Base-by-base conservation (phyloP, 108 stramenopile species). In the Pseudonitzschia multistriata region DNA sequence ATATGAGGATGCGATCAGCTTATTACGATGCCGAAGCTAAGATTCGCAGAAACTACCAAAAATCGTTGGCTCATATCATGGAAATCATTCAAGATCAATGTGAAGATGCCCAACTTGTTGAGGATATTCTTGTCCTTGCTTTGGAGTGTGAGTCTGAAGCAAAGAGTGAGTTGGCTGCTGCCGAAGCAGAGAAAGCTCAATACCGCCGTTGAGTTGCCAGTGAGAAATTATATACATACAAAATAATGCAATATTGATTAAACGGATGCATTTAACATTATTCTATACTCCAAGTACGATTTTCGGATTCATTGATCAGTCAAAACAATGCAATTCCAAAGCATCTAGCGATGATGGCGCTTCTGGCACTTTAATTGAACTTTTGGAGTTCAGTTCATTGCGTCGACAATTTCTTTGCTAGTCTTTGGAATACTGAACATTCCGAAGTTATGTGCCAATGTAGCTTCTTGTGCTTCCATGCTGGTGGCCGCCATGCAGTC, bases 1-100 rank as follows among this genome's bases (percentile, higher is more conserved):
- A 87, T 63, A 55, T 91, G 53, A 81, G 84, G 53, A 91, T 87
- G 76, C 81, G 85, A 29, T 81, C 85, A 60, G 83, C 80, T 13
- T 79, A 80, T 19, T 91, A 91, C 60, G 69, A 85, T 52, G 81
- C 85, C 28, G 86, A 91, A 68, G 89, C 87, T 5, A 80, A 87
- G 47, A 79, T 81, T 45, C 75, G 85, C 13, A 53, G 82, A 30
- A 70, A 79, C 48, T 86, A 90, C 55, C 81, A 84, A 55, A 85
- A 87, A 54, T 74, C 80, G 31, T 79, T 86, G 85, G 78, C 72
- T 3, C 40, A 81, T 14, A 85, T 90, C 55, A 85, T 85, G 49
- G 83, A 81, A 30, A 76, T 78, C 52, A 77, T 90, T 42, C 85
- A 90, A 66, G 84, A 84, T 34, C 65, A 79, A 64, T 86, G 85